These are phyloP conservation scores for Petunia axillaris DNA, from an alignment of 257 asterid species.

Conservation along the genomic window DNA sequence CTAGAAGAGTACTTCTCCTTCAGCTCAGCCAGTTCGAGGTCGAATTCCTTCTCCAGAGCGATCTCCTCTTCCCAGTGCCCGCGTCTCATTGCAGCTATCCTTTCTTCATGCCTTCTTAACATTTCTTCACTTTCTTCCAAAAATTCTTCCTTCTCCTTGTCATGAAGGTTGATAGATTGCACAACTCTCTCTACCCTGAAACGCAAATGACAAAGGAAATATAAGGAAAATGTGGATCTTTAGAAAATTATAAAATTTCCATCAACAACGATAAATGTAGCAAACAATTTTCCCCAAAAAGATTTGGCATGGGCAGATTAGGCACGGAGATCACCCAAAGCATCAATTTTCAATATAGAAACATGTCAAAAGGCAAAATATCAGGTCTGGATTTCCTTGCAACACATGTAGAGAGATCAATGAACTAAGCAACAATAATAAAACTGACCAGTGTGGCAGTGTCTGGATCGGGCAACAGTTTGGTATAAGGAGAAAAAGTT, in stretches of 20 bases:
- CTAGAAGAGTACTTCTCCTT: neutral
- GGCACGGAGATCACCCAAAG: no score
- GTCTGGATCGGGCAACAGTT: no score
- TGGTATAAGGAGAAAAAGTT: no score
- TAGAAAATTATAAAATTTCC: neutral
- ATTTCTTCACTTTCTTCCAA: neutral
- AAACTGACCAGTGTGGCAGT: no score
- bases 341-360: no score
- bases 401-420: no score
- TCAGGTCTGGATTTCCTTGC: no score
- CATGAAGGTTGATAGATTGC: neutral
- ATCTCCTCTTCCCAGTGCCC: neutral
- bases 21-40: neutral
- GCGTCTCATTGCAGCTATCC: neutral
- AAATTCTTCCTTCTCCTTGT: neutral
- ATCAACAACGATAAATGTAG: neutral
- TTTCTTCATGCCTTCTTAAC: neutral
- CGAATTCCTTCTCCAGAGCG: neutral
- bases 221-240: no score
- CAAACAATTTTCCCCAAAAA: neutral
- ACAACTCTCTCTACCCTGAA: neutral
- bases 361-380: no score
- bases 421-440: no score
- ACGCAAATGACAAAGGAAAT: neutral
- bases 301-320: no score